Base-by-base conservation (phyloP, 176 grass and related monocot genomes). In the Otatea glauca region DNA sequence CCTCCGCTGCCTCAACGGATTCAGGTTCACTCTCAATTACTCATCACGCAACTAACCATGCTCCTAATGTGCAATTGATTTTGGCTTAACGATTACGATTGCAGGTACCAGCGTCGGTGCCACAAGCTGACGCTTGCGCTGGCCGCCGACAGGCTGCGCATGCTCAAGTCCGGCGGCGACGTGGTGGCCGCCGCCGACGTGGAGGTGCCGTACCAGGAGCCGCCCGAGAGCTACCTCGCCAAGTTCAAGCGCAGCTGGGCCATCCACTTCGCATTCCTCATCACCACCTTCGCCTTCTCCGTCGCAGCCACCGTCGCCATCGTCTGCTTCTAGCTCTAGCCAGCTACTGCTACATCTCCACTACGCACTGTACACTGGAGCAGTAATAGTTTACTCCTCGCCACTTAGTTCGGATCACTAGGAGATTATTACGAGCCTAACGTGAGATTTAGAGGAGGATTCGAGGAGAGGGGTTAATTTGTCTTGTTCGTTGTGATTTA, bases 171-270 rank as follows among this genome's bases (percentile, higher is more conserved):
- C 48, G 74, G 80, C 0, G 86, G 65, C 3, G 81, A 83, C 5
- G 65, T 91, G 64, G 88, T 98, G 21, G 70, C 81, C 8, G 87
- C 87, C 0, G 89, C 88, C 7, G 96, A 92, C 65, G 83, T 95
- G 14, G 96, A 95, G 82, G 91, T 98, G 70, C 85, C 89, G 3
- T 98, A 98, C 89, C 92, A 98, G 91, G 90, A 98, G 89, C 91
- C 95, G 47, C 93, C 93, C 0, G 91, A 98, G 87, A 90, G 77
- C 73, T 98, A 98, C 84, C 88, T 95, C 3, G 85, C 71, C 48
- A 98, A 98, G 91, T 98, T 98, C 91, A 93, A 77, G 87, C 72
- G 95, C 34, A 95, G 89, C 85, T 98, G 95, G 95, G 92, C 87
- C 0, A 32, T 95, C 55, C 95, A 95, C 82, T 95, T 98, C 53